A percentile compares a stretch with the other conserved stretches of the same genome.
phyloP scores from a whole-genome alignment of 169 alveolate species.

The Pseudocohnilembus persalinus region DNA sequence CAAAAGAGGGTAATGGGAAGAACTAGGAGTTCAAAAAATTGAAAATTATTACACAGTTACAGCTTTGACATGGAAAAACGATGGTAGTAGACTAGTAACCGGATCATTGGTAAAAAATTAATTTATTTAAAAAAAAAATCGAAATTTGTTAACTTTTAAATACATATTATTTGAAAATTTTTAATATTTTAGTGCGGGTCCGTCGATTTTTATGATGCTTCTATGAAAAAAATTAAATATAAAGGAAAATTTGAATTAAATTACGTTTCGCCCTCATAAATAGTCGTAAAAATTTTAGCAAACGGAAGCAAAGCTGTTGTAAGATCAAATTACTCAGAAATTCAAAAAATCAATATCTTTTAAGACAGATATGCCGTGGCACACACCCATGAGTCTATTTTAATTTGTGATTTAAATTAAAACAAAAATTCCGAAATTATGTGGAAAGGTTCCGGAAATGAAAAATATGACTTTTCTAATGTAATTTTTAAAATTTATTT shows the following conservation, averaged over 20 bases:
- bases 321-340: conserved; percentile 88
- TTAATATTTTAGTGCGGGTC: conserved; percentile 73
- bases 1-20: conserved; percentile 86
- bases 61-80: conserved; percentile 88
- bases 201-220: conserved; percentile 89
- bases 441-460: conserved; percentile 89
- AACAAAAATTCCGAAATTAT: conserved; percentile 86
- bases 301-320: conserved; percentile 84
- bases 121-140: too few species aligned
- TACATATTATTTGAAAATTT: too few species aligned
- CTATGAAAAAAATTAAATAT: conserved; percentile 81
- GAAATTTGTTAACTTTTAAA: too few species aligned
- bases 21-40: conserved; percentile 77
- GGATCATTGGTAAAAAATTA: conserved; percentile 69
- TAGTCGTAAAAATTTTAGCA: conserved; percentile 83
- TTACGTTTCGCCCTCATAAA: conserved; percentile 89
- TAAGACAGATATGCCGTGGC: conserved; percentile 90
- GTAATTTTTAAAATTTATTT: background rate
- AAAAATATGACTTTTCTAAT: conserved; percentile 84
- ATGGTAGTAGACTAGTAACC: conserved; percentile 84
- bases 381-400: conserved; percentile 84
- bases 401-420: conserved; percentile 88
- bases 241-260: conserved; percentile 90
- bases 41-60: conserved; percentile 87
- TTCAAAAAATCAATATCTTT: conserved; percentile 86